phyloP scores from a whole-genome alignment of 495 filamentous ascomycete species.

The Neurospora discreta region DNA sequence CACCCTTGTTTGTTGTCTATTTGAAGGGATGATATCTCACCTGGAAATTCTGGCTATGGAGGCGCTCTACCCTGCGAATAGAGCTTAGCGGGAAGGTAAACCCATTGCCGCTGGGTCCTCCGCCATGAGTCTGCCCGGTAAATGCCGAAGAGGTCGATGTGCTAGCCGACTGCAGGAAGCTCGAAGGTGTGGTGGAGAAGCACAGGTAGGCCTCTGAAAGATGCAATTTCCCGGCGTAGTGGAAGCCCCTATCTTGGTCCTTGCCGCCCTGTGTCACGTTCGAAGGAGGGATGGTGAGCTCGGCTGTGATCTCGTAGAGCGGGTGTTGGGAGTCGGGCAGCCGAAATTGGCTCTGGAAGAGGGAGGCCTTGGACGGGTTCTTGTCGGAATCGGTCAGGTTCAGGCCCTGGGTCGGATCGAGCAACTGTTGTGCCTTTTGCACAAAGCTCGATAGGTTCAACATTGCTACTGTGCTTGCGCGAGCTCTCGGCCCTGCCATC shows the following conservation, averaged over 20 bases:
- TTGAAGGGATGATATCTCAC: constrained; percentile 20
- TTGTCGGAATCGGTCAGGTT: constrained; percentile 56
- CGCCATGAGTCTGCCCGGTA: constrained; percentile 80
- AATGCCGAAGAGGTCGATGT: constrained; percentile 63
- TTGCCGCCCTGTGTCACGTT: constrained; percentile 49
- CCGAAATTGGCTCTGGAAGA: constrained; percentile 94
- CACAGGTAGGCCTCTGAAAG: constrained; percentile 89
- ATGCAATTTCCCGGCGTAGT: constrained; percentile 88
- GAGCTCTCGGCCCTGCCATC: constrained; percentile 4
- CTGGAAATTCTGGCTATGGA: constrained; percentile 78
- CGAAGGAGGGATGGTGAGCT: constrained; percentile 71
- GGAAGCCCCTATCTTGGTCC: constrained; percentile 57
- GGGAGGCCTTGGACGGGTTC: constrained; percentile 77
- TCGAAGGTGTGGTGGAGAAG: constrained; percentile 87
- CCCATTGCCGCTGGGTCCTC: constrained; percentile 88
- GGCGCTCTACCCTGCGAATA: constrained; percentile 79
- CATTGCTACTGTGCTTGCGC: constrained; percentile 16
- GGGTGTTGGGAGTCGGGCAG: constrained; percentile 86
- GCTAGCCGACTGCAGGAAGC: constrained; percentile 70
- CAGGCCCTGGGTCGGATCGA: constrained; percentile 67
- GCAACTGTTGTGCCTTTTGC: constrained; percentile 83
- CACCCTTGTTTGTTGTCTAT: neutral
- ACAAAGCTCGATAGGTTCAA: constrained; percentile 75
- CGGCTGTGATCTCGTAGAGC: constrained; percentile 89
- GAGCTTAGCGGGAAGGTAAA: constrained; percentile 93